phyloP scores from a whole-genome alignment of 2,329 filamentous ascomycete genomes.

The Alternaria longipes region DNA sequence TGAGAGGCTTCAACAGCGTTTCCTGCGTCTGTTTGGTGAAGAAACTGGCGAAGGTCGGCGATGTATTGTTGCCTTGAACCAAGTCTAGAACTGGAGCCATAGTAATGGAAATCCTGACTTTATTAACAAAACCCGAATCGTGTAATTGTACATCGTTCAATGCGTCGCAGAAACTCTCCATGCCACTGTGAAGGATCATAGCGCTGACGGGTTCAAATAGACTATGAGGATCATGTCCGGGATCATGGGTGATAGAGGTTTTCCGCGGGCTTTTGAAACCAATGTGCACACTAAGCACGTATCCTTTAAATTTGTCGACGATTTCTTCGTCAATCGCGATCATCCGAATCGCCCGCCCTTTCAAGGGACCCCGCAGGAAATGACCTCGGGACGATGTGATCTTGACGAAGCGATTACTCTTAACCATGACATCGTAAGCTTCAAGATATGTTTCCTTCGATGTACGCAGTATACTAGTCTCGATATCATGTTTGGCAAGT shows the following conservation, averaged over 20 bases:
- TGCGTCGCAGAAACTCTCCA: conserved; percentile 19
- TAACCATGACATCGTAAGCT: background rate
- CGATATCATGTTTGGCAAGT: background rate
- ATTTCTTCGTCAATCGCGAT: conserved; percentile 4
- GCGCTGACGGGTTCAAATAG: conserved; percentile 6
- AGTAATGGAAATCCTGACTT: conserved; percentile 15
- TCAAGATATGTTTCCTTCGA: conserved; percentile 10
- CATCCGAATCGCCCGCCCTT: conserved; percentile 11
- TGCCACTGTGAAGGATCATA: conserved; percentile 25
- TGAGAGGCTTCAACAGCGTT: conserved; percentile 25
- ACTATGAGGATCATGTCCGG: background rate
- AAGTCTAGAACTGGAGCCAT: conserved; percentile 11
- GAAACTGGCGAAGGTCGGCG: conserved; percentile 15
- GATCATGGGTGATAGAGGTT: background rate
- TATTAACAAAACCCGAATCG: conserved; percentile 7
- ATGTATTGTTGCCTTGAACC: background rate
- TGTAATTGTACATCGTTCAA: conserved; percentile 19
- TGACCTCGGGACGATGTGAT: conserved; percentile 13
- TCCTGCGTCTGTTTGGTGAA: conserved; percentile 30
- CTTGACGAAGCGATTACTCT: conserved; percentile 28
- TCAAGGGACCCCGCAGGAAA: conserved; percentile 9
- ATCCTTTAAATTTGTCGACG: conserved; percentile 22
- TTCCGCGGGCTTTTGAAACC: background rate
- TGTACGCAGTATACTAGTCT: conserved; percentile 1
- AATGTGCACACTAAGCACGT: conserved; percentile 22